Base-by-base conservation (phyloP, 345 rosid species). In the Boechera stricta region DNA sequence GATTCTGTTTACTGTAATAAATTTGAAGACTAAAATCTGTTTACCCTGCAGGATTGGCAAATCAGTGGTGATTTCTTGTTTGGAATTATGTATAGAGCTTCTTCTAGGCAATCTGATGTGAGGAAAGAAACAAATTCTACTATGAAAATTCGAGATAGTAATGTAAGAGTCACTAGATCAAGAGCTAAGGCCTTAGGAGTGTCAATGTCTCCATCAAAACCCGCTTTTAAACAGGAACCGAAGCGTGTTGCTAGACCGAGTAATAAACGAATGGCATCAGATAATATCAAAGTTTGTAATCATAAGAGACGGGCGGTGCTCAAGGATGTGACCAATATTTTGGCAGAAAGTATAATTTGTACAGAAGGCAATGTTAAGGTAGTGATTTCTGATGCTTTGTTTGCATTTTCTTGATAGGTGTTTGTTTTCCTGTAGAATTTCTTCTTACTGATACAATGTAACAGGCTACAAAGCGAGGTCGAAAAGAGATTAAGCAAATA, bases 271-370 rank as follows among this genome's bases (percentile, higher is more conserved):
- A 80, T 89, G 76, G 91, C 94, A 42, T 79, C 82, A 8, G 92
- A 93, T 35, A 88, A 86, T 85, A 81, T 63, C 76, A 86, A 75
- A 79, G 57, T 79, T 64, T 72, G 83, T 77, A 71, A 21, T 1
- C 83, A 82, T 71, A 93, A 93, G 84, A 88, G 86, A 82, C 86
- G 94, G 64, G 92, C 87, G 10, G 91, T 89, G 45, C 94, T 93
- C 7, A 85, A 79, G 81, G 96, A 93, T 77, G 92, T 88, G n/a
- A 82, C 89, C 2, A 91, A 91, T 74, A 44, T 75, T 64, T 29
- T 16, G 45, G 11, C 60, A 13, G 86, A 81, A 41, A 74, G 65
- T 77, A 7, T 6, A 61, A 38, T 77, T 12, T 35, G 52, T 61
- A 70, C 39, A 57, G 71, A 78, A 39, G 28, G 77, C 33, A 82